A percentile compares a stretch with the other conserved stretches of the same genome.
Conservation (phyloP, 2,329 filamentous ascomycete species). For the Penicillium sp. region DNA sequence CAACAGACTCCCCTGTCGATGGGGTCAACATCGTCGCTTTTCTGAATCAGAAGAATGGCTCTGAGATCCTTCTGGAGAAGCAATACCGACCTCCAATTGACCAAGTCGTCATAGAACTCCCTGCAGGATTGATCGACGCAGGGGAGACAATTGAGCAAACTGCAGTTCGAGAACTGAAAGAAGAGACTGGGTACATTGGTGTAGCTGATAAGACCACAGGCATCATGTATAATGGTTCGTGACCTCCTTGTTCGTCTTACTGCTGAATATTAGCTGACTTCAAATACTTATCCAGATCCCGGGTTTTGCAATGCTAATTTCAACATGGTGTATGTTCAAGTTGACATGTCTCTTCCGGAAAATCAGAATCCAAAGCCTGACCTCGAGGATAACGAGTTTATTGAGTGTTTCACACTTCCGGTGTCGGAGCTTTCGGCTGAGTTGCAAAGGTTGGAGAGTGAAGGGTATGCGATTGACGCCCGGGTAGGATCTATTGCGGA, state of each 20-base stretch:
- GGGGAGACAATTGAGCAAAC: constrained; percentile 55
- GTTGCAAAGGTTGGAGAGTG: constrained; percentile 62
- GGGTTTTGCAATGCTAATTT: constrained; percentile 50
- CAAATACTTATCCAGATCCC: constrained; percentile 35
- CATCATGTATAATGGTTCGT: constrained; percentile 45
- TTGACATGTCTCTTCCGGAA: constrained; percentile 66
- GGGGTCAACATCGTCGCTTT: constrained; percentile 61
- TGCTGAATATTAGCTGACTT: background rate
- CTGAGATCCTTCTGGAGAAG: constrained; percentile 52
- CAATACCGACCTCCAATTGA: constrained; percentile 60
- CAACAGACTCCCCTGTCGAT: constrained; percentile 31
- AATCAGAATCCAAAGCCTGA: constrained; percentile 67
- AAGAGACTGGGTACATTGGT: constrained; percentile 63
- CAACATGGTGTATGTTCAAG: constrained; percentile 63
- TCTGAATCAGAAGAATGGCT: constrained; percentile 51
- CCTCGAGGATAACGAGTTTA: constrained; percentile 76
- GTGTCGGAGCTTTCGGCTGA: constrained; percentile 63
- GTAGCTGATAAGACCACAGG: constrained; percentile 38
- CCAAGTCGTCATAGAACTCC: constrained; percentile 58
- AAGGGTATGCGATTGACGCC: constrained; percentile 76
- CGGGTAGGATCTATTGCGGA: constrained; percentile 74
- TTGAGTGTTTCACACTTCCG: constrained; percentile 70
- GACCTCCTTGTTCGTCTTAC: background rate
- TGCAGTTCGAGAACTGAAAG: constrained; percentile 56
- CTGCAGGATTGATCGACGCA: constrained; percentile 58